Base-by-base conservation (phyloP, 2,329 filamentous ascomycete species). In the Talaromyces albobiverticillius region DNA sequence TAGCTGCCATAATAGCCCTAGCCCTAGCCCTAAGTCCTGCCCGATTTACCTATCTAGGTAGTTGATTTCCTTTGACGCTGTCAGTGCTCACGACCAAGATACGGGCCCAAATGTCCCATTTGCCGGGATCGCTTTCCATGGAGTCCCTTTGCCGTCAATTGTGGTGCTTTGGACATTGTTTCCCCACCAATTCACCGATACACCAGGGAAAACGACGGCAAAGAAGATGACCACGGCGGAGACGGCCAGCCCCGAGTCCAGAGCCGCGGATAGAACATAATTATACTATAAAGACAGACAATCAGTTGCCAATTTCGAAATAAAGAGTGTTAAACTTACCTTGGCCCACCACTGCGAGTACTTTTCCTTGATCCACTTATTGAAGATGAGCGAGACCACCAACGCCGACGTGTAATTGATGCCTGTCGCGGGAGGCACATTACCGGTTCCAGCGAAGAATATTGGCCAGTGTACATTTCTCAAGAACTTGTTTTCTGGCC, bases 401-500 rank as follows among this genome's bases (percentile, higher is more conserved):
- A 60, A 61, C 4, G 61, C 61, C 1, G 62, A 60, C 3, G 62
- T 58, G 29, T 64, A 64, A 45, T 64, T 52, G 22, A 66, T 61
- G 2, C 61, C 60, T 13, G 62, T 65, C 53, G 62, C 62, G 8
- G 63, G 63, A 41, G 63, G 62, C n/a, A 64, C 25, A 22, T 61
- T 63, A n/a, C 60, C 60, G 3, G 62, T 64, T 2, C 59, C 61
- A 4, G 59, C 62, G 45, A 66, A 61, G 51, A 66, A 62, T 3
- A 65, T 58, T 4, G 63, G 63, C 60, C 60, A 62, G 62, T 55
- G 69, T 10, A 62, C 34, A 13, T 59, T 59, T 1, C 55, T 38
- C 14, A 62, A 36, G 13, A 62, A 47, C 1, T 56, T 53, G 2
- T 78, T 82, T 62, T 77, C 79, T 14, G 84, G 84, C 63, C 77